Conservation (phyloP, 2,329 filamentous ascomycete genomes). For the Hypoxylon sp. region DNA sequence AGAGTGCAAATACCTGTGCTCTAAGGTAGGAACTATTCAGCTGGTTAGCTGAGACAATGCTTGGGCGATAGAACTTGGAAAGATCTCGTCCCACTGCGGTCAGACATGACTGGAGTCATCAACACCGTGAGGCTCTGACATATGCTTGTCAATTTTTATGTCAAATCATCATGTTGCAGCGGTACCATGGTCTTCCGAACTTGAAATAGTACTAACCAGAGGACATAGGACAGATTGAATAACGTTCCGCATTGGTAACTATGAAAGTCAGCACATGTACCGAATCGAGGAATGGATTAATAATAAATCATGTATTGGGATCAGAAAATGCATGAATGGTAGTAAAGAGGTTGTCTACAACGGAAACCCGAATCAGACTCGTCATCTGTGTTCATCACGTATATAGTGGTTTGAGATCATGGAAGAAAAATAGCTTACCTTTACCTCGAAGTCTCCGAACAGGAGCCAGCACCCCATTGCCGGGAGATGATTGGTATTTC, state of each 20-base stretch:
- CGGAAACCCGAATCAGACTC: constrained; percentile 74
- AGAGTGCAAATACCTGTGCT: background rate
- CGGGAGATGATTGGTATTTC: background rate
- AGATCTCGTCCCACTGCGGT: constrained; percentile 50
- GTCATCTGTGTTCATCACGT: constrained; percentile 71
- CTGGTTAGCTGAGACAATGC: constrained; percentile 50
- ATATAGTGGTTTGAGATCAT: constrained; percentile 47
- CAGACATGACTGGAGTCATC: constrained; percentile 65
- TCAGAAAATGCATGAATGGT: constrained; percentile 68
- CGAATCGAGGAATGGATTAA: background rate
- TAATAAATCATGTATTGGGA: constrained; percentile 25
- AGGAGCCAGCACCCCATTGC: no score
- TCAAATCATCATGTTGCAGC: constrained; percentile 81
- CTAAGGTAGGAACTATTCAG: constrained; percentile 13
- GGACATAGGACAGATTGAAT: background rate
- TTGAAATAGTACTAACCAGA: constrained; percentile 32
- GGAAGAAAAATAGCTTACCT: constrained; percentile 34
- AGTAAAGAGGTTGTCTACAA: constrained; percentile 71
- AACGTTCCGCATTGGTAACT: background rate
- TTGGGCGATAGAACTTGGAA: constrained; percentile 19
- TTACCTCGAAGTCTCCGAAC: constrained; percentile 13
- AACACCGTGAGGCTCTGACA: constrained; percentile 81
- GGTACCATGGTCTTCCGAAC: constrained; percentile 22
- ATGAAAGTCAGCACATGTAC: constrained; percentile 32
- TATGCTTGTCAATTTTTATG: constrained; percentile 95